A percentile compares a stretch with the other conserved stretches of the same genome.
phyloP scores from a whole-genome alignment of 371 early-diverging fungal species.

The Mucor lusitanicus region DNA sequence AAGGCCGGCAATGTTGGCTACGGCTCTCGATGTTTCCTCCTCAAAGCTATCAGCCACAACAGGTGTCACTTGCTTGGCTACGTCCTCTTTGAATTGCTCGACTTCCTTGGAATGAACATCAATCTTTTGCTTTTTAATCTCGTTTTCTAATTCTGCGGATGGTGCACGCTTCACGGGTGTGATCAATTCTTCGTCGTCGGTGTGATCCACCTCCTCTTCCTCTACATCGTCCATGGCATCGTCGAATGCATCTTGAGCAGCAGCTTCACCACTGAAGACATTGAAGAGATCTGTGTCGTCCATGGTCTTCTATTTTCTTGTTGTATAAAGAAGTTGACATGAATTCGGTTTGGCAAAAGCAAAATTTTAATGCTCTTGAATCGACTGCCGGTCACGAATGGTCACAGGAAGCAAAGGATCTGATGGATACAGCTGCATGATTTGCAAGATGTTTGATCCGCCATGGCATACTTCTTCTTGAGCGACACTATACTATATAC shows the following conservation, averaged over 20 bases:
- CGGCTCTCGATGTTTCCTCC: constrained; percentile 73
- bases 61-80: constrained; percentile 37
- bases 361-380: neutral
- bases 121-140: constrained; percentile 13
- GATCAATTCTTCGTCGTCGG: neutral
- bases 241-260: constrained; percentile 20
- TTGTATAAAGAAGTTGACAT: neutral
- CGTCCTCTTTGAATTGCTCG: constrained; percentile 20
- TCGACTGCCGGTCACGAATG: neutral
- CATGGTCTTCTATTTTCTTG: neutral
- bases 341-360: neutral
- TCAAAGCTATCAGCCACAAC: constrained; percentile 83
- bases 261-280: constrained; percentile 18
- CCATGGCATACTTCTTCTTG: no score
- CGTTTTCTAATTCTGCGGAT: constrained; percentile 7
- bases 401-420: neutral
- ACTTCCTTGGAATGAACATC: constrained; percentile 5
- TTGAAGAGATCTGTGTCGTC: constrained; percentile 25
- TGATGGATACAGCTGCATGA: neutral
- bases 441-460: neutral
- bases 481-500: no score
- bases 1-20: constrained; percentile 69
- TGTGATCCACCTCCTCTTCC: neutral
- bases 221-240: constrained; percentile 19
- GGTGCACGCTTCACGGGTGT: constrained; percentile 4